Percentiles rank a stretch among this genome's conserved stretches.
phyloP scores from a whole-genome alignment of 2,329 filamentous ascomycete species.

The Trichoderma hamatum region DNA sequence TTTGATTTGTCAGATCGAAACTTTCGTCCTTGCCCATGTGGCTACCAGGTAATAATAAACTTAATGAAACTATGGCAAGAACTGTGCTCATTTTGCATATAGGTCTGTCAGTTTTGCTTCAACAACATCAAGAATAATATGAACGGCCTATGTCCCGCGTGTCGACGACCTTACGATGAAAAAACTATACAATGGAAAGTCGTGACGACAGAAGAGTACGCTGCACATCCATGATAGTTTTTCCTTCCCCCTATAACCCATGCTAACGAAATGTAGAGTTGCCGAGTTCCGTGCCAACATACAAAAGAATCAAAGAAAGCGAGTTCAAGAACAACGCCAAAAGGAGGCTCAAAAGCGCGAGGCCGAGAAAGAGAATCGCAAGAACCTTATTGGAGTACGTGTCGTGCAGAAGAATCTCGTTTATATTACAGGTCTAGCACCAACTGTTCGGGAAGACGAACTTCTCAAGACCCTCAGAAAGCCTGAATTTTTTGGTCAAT shows the following conservation, averaged over 20 bases:
- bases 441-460: constrained; percentile 89
- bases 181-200: constrained; percentile 97
- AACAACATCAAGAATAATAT: constrained; percentile 99
- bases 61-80: not conserved
- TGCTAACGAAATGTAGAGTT: constrained; percentile 52
- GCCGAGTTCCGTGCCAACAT: constrained; percentile 77
- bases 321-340: constrained; percentile 78
- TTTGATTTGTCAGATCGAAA: constrained; percentile 97
- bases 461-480: constrained; percentile 88
- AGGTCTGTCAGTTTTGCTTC: constrained; percentile 99
- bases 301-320: constrained; percentile 90
- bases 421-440: constrained; percentile 93
- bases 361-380: constrained; percentile 91
- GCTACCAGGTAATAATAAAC: constrained; percentile 77
- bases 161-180: constrained; percentile 91
- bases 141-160: constrained; percentile 97
- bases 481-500: constrained; percentile 94
- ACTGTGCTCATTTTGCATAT: not conserved
- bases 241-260: not conserved
- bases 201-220: constrained; percentile 91
- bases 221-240: constrained; percentile 31
- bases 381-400: constrained; percentile 91
- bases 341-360: constrained; percentile 97
- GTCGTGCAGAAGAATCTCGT: constrained; percentile 99
- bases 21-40: constrained; percentile 95